Percentiles rank a stretch among this genome's conserved stretches.
Conservation (phyloP, 441 rosid species). For the Mallotus japonicus region DNA sequence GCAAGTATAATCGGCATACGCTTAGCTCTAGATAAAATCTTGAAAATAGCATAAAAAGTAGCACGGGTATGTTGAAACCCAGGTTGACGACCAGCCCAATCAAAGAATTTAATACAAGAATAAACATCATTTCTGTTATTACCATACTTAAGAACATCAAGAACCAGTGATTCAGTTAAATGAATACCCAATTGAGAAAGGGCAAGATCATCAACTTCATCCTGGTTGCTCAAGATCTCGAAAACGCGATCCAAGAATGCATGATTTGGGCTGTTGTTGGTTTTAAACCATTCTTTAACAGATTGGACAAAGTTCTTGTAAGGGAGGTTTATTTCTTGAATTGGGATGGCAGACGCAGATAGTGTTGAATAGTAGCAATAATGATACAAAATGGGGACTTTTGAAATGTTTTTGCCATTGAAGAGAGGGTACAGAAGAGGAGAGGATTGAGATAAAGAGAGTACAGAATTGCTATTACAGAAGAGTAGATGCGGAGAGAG, state of each 20-base stretch:
- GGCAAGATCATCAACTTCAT: constrained; percentile 34
- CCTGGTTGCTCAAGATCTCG: constrained; percentile 37
- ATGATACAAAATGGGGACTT: background rate
- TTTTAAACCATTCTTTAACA: constrained; percentile 58
- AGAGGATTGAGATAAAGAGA: background rate
- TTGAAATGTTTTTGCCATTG: background rate
- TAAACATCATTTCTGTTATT: constrained; percentile 39
- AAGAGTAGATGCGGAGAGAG: constrained; percentile 8
- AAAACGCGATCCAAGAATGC: constrained; percentile 43
- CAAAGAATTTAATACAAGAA: constrained; percentile 84
- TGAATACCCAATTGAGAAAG: constrained; percentile 48
- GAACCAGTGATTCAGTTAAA: constrained; percentile 51
- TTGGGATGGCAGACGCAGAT: background rate
- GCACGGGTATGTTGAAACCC: constrained; percentile 60
- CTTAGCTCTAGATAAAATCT: constrained; percentile 57
- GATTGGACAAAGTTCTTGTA: constrained; percentile 34
- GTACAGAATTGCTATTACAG: background rate
- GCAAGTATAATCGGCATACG: constrained; percentile 44
- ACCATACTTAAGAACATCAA: constrained; percentile 55
- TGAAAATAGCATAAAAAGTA: constrained; percentile 64
- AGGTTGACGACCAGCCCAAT: constrained; percentile 86
- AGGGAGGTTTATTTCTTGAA: constrained; percentile 9
- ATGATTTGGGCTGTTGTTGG: constrained; percentile 13
- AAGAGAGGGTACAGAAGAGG: background rate
- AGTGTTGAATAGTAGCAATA: constrained; percentile 15